Conservation (phyloP, 768 basidiomycete genomes). For the Phallus indusiatus region DNA sequence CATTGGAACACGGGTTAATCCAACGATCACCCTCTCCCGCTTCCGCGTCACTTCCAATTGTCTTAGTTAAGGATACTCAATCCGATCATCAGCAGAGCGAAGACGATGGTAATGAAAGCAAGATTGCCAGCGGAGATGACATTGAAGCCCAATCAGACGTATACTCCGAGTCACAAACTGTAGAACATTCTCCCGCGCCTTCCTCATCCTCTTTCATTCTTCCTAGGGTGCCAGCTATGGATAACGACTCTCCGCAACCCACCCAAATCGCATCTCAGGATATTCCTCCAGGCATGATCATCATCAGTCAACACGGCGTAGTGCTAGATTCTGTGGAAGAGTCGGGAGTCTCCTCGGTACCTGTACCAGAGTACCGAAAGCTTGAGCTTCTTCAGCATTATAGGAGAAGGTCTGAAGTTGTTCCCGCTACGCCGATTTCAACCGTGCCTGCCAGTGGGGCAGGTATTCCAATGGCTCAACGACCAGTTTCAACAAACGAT, state of each 20-base stretch:
- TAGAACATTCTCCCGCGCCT: background rate
- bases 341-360: background rate
- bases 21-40: background rate
- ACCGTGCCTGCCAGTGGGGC: background rate
- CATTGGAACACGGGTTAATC: background rate
- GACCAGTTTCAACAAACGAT: background rate
- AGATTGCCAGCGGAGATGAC: background rate
- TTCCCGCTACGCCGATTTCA: constrained; percentile 5
- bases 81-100: background rate
- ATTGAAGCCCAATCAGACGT: background rate
- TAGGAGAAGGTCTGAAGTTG: background rate
- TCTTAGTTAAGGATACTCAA: constrained; percentile 2
- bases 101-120: background rate
- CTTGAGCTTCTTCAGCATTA: background rate
- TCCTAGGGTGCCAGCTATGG: background rate
- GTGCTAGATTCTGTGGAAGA: background rate
- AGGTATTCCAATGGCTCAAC: background rate
- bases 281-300: background rate
- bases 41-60: background rate
- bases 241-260: background rate
- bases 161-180: background rate
- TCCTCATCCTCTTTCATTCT: constrained; percentile 2
- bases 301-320: background rate
- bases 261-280: background rate
- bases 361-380: constrained; percentile 1